Evolutionary conservation across 305 asterid species (phyloP), one percentile per base, ranked within the genome.

Genomic region (Fraxinus xanthoxyloides): DNA sequence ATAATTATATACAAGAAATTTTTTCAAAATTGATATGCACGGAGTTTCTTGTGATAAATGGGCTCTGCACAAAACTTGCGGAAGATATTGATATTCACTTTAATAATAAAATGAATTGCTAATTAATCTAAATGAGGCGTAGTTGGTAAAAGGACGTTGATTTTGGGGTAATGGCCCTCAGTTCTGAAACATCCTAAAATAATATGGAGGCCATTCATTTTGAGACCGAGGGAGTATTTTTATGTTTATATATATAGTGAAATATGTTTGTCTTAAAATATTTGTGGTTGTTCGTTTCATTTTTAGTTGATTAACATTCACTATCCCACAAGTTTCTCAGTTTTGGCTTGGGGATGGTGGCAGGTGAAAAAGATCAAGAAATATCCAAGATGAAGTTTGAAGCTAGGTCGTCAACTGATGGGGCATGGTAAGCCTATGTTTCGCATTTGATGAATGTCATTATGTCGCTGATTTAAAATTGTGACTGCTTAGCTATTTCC

Each of bases 381-480:
- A 40, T 85, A 17, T 86, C 93, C 35, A 87, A 77, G 67, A 61
- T 93, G 90, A 92, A 91, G 86, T 93, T 92, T 81, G 98, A 93
- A 88, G 98, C 98, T 7, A 88, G 84, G 87, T 95, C 98, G 54
- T 34, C 91, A 7, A 87, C 76, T 83, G 98, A 95, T 80, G 94
- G 94, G 75, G 98, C 98, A 38, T 95, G 98, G 98, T 93, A 88
- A 84, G 88, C 78, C 80, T 77, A 74, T 7, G 13, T 79, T 77
- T 76, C 21, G 40, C 70, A 43, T 80, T 61, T 69, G 43, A 74
- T 46, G 40, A 61, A 31, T 56, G 28, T 76, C 26, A 28, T 51
- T 63, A 31, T 84, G 75, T 46, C 85, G 23, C 26, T 24, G 76
- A 19, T 35, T 81, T 51, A 31, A 73, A 84, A 76, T 76, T 74